Base-by-base conservation (phyloP, 1,139 yeast genomes). In the Komagataea norvegica region DNA sequence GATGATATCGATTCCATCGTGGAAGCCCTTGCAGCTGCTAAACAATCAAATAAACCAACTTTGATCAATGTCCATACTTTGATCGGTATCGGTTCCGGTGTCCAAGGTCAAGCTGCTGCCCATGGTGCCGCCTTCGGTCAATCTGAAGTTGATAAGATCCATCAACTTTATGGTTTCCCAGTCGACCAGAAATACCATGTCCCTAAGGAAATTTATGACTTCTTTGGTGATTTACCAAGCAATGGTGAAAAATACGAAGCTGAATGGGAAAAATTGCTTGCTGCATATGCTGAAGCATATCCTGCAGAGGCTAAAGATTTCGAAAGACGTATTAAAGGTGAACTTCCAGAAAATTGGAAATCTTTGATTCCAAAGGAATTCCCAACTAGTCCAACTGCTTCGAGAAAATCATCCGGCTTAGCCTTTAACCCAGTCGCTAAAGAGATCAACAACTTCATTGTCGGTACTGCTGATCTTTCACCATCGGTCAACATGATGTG, bases 91-190 rank as follows among this genome's bases (percentile, higher is more conserved):
- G 63, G 54, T 20, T 52, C 65, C 10, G 44, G 40, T 10, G 48
- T 56, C 3, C 60, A 52, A 31, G 61, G 58, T 25, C 43, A 48
- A 11, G 56, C 60, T 19, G 47, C 44, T 21, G 64, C 64, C 8
- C 62, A 58, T 40, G 61, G 63, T 31, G 56, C 56, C 20, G 59
- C 62, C 13, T 47, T 57, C 29, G 62, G 62, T 16, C 50, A 47
- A 25, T 47, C 26, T 8, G 56, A 53, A 28, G 57, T 59, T 29
- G 56, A 51, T 13, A 46, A 46, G 31, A 39, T 55, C 24, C 57
- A 58, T 24, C 17, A 21, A 9, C 23, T 34, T 6, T 49, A 55
- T 41, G 56, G 56, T 2, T 49, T 57, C 24, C 45, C 44, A 23
- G 47, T 51, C 6, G 42, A 44, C 3, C 37, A 42, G 8, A 47